Evolutionary conservation across 2,329 filamentous ascomycete species (phyloP), one percentile per base, ranked within the genome.

Genomic region (Verruconis gallopava): DNA sequence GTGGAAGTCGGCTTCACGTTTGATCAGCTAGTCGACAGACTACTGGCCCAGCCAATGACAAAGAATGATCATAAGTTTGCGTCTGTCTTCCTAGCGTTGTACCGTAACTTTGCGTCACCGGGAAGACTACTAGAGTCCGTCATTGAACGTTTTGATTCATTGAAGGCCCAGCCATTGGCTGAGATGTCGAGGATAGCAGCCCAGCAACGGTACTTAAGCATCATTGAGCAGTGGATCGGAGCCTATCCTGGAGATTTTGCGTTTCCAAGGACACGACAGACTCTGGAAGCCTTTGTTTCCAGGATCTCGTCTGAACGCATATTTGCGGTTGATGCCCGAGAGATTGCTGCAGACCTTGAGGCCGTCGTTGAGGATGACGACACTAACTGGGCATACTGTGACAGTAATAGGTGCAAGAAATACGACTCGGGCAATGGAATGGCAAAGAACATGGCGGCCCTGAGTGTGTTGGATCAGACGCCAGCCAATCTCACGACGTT

Each of bases 231-330:
- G 57, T 98, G 91, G 91, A 80, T 93, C 1, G 78, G 80, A 13
- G 68, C 79, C 34, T 96, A 96, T 59, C 88, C 91, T 0, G 89
- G 86, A 13, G 91, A 98, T 59, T 94, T 96, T 66, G 86, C 86
- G 1, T 78, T 81, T 47, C 73, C 80, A 2, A 72, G 72, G 17
- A 93, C 85, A 2, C 77, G 79, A 49, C 75, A 73, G 48, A 76
- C 74, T 21, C 66, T 95, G 30, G 75, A 80, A 38, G 77, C 77
- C 18, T 91, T 98, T 53, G 79, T 93, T 25, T 63, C 67, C 14
- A 73, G 79, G 32, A 65, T 96, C n/a, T 73, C 83, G 17, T 73
- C 72, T 4, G 82, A 84, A 48, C 79, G 84, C 6, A 81, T 93
- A 39, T 94, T 93, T 59, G 77, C 83, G 15, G 78, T 84, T 14